Conservation (phyloP, 2,329 filamentous ascomycete genomes). For the Sporothrix mexicana region DNA sequence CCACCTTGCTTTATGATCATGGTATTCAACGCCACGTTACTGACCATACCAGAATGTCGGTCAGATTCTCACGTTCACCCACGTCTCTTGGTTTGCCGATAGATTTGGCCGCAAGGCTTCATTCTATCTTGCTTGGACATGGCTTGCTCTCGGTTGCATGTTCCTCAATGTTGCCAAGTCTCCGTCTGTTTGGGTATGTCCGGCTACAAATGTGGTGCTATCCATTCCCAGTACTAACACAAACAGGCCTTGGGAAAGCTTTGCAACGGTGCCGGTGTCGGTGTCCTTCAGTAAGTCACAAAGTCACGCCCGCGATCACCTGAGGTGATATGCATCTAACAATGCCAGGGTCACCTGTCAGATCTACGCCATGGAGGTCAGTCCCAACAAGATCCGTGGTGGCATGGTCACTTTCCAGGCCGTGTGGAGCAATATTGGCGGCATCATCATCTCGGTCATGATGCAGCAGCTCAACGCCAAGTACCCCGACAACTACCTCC, state of each 20-base stretch:
- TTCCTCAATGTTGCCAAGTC: conserved; percentile 13
- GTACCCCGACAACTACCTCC: conserved; percentile 4
- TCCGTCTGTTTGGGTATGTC: background rate
- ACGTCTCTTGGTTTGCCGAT: conserved; percentile 1
- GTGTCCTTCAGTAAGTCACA: conserved; percentile 1
- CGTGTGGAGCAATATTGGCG: background rate
- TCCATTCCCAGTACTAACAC: background rate
- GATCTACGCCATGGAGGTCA: conserved; percentile 16
- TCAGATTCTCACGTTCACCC: background rate
- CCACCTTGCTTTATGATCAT: background rate
- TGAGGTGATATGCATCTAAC: background rate
- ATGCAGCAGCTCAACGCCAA: conserved; percentile 18
- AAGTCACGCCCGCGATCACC: too few relatives aligned
- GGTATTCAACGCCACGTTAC: background rate
- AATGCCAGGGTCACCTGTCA: background rate
- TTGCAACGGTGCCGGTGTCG: conserved; percentile 8
- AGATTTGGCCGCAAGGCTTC: conserved; percentile 12
- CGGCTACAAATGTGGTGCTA: background rate
- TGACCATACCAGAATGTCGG: background rate
- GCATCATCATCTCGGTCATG: conserved; percentile 9
- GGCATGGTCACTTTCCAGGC: conserved; percentile 2
- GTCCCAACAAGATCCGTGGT: conserved; percentile 8
- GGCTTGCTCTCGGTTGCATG: conserved; percentile 1
- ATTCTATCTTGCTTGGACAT: background rate
- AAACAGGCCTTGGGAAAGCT: background rate